These are phyloP conservation scores for Sphaerulina vaccinii DNA, from an alignment of 2,329 filamentous ascomycete species.

Conservation along the genomic window DNA sequence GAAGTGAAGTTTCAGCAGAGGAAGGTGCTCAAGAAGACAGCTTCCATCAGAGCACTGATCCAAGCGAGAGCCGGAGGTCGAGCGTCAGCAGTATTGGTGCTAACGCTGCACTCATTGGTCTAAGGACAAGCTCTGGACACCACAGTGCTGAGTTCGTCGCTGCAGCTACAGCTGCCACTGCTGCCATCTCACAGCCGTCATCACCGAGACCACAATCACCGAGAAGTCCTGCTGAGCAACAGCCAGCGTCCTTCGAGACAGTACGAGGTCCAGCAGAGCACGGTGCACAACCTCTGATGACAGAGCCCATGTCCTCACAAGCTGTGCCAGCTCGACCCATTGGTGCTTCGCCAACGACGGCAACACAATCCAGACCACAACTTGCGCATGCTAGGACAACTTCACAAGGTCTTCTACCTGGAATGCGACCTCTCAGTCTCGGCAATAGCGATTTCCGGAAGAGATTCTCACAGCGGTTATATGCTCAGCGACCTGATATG, in stretches of 20 bases:
- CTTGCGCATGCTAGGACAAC: background rate
- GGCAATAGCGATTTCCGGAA: conserved; percentile 12
- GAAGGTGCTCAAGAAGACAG: conserved; percentile 16
- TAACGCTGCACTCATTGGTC: background rate
- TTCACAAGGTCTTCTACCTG: conserved; percentile 8
- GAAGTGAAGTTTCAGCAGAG: conserved; percentile 30
- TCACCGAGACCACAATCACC: background rate
- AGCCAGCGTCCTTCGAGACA: background rate
- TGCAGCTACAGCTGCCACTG: background rate
- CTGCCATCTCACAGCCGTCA: background rate
- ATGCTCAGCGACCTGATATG: conserved; percentile 15
- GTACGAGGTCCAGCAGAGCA: background rate
- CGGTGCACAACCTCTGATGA: background rate
- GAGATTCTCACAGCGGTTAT: conserved; percentile 25
- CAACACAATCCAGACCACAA: background rate
- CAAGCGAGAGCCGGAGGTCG: conserved; percentile 21
- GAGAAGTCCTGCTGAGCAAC: background rate
- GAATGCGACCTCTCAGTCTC: background rate
- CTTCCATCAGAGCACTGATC: conserved; percentile 11
- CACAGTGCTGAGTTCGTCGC: background rate
- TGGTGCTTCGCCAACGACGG: background rate
- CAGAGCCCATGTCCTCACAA: conserved; percentile 20
- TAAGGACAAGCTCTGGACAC: background rate
- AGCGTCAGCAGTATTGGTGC: conserved; percentile 32
- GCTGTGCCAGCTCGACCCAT: conserved; percentile 19